Conservation (phyloP, 1,139 yeast species). For the Blastobotrys illinoisensis region DNA sequence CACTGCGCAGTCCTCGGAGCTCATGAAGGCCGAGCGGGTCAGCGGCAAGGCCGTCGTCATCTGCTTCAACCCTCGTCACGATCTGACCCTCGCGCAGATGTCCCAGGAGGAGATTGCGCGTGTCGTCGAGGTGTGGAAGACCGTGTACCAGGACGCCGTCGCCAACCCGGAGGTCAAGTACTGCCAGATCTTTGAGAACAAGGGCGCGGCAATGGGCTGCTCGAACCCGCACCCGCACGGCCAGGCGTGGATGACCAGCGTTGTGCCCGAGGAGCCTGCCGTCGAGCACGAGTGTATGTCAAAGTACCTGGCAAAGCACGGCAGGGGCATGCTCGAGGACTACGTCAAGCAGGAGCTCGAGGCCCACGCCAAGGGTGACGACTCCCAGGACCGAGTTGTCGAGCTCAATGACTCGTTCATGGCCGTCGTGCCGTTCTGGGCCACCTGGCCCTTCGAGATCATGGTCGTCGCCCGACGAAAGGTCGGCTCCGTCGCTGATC, state of each 20-base stretch:
- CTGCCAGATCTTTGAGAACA: constrained; percentile 71
- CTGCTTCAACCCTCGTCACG: constrained; percentile 71
- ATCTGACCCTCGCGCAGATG: constrained; percentile 64
- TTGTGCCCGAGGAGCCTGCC: constrained; percentile 64
- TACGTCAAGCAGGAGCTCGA: constrained; percentile 55
- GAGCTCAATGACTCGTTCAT: constrained; percentile 57
- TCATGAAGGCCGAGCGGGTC: constrained; percentile 55
- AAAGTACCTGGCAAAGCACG: constrained; percentile 41
- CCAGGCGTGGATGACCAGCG: constrained; percentile 72
- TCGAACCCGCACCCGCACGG: constrained; percentile 76
- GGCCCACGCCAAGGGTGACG: constrained; percentile 35
- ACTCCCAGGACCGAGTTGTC: constrained; percentile 42
- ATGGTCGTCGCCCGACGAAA: constrained; percentile 54
- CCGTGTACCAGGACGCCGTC: constrained; percentile 44
- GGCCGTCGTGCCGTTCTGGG: constrained; percentile 80
- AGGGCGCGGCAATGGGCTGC: constrained; percentile 79
- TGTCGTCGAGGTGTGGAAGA: constrained; percentile 59
- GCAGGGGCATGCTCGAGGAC: constrained; percentile 54
- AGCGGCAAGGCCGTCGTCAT: constrained; percentile 67
- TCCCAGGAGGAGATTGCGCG: constrained; percentile 36
- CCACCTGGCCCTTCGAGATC: constrained; percentile 77
- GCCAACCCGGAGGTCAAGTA: constrained; percentile 45
- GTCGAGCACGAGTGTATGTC: constrained; percentile 50
- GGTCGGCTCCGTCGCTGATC: constrained; percentile 47
- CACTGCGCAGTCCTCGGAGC: constrained; percentile 28